A percentile compares a stretch with the other conserved stretches of the same genome.
phyloP scores from a whole-genome alignment of 1,284 basidiomycete genomes.

The Rhodotorula mucilaginosa region DNA sequence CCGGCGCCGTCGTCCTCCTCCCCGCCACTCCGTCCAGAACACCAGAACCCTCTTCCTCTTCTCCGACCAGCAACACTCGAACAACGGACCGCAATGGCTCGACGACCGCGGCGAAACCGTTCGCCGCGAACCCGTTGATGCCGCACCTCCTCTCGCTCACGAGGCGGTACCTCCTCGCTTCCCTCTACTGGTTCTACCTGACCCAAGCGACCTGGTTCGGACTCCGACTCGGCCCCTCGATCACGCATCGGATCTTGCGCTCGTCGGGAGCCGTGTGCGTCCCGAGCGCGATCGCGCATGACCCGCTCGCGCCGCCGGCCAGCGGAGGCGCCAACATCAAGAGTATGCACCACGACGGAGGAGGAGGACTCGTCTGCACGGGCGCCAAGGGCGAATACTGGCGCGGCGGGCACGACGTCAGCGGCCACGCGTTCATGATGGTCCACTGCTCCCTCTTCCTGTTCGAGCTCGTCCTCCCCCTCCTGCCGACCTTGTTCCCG shows the following conservation, averaged over 20 bases:
- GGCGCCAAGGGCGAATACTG: constrained; percentile 40
- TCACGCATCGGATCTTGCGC: constrained; percentile 72
- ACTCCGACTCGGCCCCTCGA: constrained; percentile 62
- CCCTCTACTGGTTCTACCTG: constrained; percentile 63
- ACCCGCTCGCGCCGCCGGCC: constrained; percentile 4
- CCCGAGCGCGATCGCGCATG: constrained; percentile 36
- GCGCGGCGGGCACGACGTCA: constrained; percentile 84
- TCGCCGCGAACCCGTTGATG: constrained; percentile 6
- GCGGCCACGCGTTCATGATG: constrained; percentile 89
- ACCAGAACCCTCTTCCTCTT: not conserved
- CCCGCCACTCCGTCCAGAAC: not conserved
- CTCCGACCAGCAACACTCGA: not conserved
- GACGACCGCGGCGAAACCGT: not conserved
- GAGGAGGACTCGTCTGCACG: constrained; percentile 14
- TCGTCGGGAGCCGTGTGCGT: constrained; percentile 79
- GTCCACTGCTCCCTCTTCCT: constrained; percentile 73
- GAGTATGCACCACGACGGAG: not conserved
- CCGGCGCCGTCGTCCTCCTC: constrained; percentile 53
- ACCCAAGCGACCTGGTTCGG: constrained; percentile 65
- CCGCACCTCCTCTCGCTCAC: constrained; percentile 45
- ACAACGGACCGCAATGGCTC: not conserved
- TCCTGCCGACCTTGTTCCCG: constrained; percentile 45
- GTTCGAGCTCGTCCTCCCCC: constrained; percentile 31
- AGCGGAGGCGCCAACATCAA: not conserved
- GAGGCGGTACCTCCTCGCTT: constrained; percentile 63